Base-by-base conservation (phyloP, 768 basidiomycete species). In the Kockovaella imperatae region DNA sequence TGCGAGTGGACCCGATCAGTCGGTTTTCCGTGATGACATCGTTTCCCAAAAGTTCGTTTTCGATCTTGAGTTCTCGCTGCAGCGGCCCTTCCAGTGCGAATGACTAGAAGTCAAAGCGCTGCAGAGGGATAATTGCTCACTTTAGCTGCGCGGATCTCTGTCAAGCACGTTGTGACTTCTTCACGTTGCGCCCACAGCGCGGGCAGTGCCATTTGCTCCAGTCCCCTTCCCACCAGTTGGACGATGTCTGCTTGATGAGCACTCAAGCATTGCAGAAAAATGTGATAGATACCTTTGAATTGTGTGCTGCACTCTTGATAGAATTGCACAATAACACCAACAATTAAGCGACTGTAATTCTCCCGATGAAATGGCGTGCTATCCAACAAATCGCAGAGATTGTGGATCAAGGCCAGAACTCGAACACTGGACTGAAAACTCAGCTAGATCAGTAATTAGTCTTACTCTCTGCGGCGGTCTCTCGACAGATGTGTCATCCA, bases 281-380 rank as follows among this genome's bases (percentile, higher is more conserved):
- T 0, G 4, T 18, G 8, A n/a, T n/a, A 35, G 57, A 48, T n/a
- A 62, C 80, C 79, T 53, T 88, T 84, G 68, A 87, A 95, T 31
- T 82, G 78, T 61, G 89, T 84, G 57, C 86, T 88, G 57, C 89
- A 96, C 23, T 85, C 80, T 65, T 95, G 88, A 61, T 96, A 95
- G 66, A 93, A 95, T 69, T 95, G 90, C 32, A 93, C 88, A 49
- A 96, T 84, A 45, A 97, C 84, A 14, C 85, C 83, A 26, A 97
- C 79, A 49, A 97, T 91, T 25, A 97, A 75, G n/a, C 88, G 80
- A 15, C 87, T 83, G 67, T 96, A 95, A 65, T 83, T 90, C 70
- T 97, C 93, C 52, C 83, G 79, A 64, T 96, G 93, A 73, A 97
- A 97, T 0, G 91, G 90, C 15, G 87, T 89, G 4, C 81, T 83